A percentile compares a stretch with the other conserved stretches of the same genome.
Conservation (phyloP, 148 eudicot genomes). For the Cornus controversa region DNA sequence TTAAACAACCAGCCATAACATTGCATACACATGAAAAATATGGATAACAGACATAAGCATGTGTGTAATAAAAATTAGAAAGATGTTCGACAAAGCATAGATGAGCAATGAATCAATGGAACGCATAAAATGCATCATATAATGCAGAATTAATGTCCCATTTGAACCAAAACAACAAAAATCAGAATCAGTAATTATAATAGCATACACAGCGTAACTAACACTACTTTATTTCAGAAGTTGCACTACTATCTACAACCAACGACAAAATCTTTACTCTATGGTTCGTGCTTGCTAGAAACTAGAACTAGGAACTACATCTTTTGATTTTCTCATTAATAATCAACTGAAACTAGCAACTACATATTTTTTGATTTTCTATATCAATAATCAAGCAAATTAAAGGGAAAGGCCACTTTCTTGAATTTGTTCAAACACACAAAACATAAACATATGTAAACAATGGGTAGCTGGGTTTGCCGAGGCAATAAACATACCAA, state of each 20-base stretch:
- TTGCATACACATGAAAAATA: too few relatives aligned
- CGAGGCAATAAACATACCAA: too few relatives aligned
- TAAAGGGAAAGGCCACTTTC: background rate
- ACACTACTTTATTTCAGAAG: background rate
- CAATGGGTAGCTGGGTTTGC: too few relatives aligned
- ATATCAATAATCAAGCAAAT: background rate
- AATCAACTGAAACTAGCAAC: background rate
- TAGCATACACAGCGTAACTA: background rate
- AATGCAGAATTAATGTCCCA: background rate
- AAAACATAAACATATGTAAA: background rate
- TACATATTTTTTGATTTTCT: background rate
- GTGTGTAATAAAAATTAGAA: too few relatives aligned
- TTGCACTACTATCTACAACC: too few relatives aligned
- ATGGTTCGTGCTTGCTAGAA: background rate
- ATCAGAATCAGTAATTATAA: background rate
- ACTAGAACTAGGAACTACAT: background rate
- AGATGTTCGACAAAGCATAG: too few relatives aligned
- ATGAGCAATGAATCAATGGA: too few relatives aligned
- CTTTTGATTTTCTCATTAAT: too few relatives aligned
- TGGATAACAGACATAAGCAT: too few relatives aligned
- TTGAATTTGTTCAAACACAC: background rate
- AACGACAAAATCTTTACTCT: too few relatives aligned
- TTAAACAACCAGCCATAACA: too few relatives aligned
- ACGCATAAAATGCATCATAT: background rate
- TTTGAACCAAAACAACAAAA: background rate